Evolutionary conservation across 306 rosid species (phyloP).

Genomic region (Pueraria montana): DNA sequence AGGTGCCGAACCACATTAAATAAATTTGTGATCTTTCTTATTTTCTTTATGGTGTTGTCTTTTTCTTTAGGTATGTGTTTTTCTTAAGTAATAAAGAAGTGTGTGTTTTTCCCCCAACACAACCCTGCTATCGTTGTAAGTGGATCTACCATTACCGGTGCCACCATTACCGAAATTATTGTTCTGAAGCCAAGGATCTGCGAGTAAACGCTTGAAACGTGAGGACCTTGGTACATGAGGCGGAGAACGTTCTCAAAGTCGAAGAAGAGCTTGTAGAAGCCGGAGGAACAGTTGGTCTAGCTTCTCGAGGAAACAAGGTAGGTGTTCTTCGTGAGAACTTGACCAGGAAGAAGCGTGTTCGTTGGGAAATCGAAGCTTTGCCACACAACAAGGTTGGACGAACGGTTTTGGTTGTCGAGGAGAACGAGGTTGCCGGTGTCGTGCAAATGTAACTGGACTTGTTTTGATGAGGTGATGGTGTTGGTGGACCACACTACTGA

Average conservation of each 20-base stretch:
- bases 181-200: conserved; percentile 17
- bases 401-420: neutral
- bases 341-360: conserved; percentile 20
- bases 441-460: neutral
- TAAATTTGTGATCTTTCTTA: no score
- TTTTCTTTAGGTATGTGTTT: no score
- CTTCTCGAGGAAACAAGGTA: conserved; percentile 34
- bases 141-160: neutral
- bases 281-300: neutral
- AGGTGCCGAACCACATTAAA: no score
- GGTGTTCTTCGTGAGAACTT: neutral
- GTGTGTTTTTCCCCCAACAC: no score
- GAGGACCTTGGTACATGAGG: conserved; percentile 12
- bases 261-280: conserved; percentile 35
- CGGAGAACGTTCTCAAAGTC: conserved; percentile 32
- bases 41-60: no score
- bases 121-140: conserved; percentile 18
- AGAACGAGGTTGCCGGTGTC: conserved; percentile 37
- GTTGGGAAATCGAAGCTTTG: conserved; percentile 45
- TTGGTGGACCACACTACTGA: conserved; percentile 10
- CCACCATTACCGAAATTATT: conserved; percentile 5
- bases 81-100: no score
- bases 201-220: conserved; percentile 16
- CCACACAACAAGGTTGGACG: neutral
- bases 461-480: neutral